These are phyloP conservation scores for Fusarium napiforme DNA, from an alignment of 2,329 filamentous ascomycete genomes.

Conservation along the genomic window DNA sequence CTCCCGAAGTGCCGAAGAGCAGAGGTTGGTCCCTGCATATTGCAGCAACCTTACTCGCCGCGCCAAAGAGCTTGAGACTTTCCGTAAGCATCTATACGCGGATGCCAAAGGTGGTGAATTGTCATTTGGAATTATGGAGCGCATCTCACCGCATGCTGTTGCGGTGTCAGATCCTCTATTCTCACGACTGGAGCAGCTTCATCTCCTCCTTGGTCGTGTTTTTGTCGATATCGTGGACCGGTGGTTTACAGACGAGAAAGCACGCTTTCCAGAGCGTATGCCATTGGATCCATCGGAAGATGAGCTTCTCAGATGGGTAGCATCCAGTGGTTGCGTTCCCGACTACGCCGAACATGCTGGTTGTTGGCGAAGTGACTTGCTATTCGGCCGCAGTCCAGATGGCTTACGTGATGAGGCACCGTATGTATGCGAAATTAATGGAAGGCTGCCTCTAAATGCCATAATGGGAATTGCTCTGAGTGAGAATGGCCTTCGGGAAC, in stretches of 20 bases:
- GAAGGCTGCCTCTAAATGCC: conserved; percentile 22
- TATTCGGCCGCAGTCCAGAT: conserved; percentile 16
- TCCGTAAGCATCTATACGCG: conserved; percentile 6
- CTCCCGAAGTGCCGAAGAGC: conserved; percentile 24
- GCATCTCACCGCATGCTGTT: conserved; percentile 12
- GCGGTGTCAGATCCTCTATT: conserved; percentile 4
- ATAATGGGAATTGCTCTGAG: not conserved
- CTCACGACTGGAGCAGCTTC: conserved; percentile 5
- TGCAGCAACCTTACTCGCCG: conserved; percentile 21
- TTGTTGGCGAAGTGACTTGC: conserved; percentile 25
- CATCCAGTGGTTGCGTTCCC: not conserved
- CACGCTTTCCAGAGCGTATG: conserved; percentile 19
- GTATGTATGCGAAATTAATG: conserved; percentile 25
- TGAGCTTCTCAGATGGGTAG: conserved; percentile 13
- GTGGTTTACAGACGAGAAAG: conserved; percentile 20
- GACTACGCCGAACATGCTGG: conserved; percentile 16
- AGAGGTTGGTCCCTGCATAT: conserved; percentile 16
- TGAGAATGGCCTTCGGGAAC: not conserved
- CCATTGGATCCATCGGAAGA: conserved; percentile 25
- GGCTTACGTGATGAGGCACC: not conserved
- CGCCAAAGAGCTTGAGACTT: conserved; percentile 2
- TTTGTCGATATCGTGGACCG: conserved; percentile 19
- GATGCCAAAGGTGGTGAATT: conserved; percentile 5
- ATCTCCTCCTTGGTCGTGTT: conserved; percentile 10
- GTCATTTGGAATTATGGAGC: conserved; percentile 5